Evolutionary conservation across 2,329 filamentous ascomycete species (phyloP), one percentile per base, ranked within the genome.

Genomic region (Ophiocordyceps sinensis): DNA sequence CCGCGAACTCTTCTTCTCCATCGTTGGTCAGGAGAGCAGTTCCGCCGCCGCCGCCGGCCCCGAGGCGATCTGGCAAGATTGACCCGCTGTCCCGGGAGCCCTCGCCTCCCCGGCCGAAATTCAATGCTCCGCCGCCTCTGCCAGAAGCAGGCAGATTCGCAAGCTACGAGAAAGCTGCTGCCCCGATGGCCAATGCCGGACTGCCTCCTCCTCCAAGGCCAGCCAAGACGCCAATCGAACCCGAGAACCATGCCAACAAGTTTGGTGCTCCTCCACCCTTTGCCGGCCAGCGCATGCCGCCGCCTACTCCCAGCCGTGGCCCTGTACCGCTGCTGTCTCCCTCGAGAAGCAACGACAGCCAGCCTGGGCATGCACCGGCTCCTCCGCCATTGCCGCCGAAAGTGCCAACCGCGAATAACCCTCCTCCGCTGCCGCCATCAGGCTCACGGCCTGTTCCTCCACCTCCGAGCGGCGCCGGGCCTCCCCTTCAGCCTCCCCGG

Each of bases 61-160:
- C 79, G 51, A 61, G 79, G 60, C 60, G 82, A 68, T 66, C 73
- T 59, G 59, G 68, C 57, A 67, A 75, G 54, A 44, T 58, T 17
- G 73, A 77, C 21, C 66, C 70, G 31, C 76, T 83, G n/a, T 73
- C 81, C 28, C 71, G 79, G 53, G 81, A 85, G 44, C 76, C 79
- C 15, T 71, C 71, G 28, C 59, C 61, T 14, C 73, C 78, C 19
- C 73, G 79, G 40, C 76, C 77, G 9, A 73, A 71, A 51, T 96
- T 94, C 65, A 74, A 79, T 48, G 89, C 85, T 9, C 91, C 91
- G 37, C 91, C 91, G 29, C 85, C 89, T 3, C 64, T 96, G 44
- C 77, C 85, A 42, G 88, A 94, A 59, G 91, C 91, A 43, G 91
- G 91, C 31, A 94, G 85, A 61, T 91, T 77, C 55, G 86, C 82